Percentiles rank a stretch among this genome's conserved stretches.
phyloP scores from a whole-genome alignment of 2,329 filamentous ascomycete species.

The Dactylellina leptospora region DNA sequence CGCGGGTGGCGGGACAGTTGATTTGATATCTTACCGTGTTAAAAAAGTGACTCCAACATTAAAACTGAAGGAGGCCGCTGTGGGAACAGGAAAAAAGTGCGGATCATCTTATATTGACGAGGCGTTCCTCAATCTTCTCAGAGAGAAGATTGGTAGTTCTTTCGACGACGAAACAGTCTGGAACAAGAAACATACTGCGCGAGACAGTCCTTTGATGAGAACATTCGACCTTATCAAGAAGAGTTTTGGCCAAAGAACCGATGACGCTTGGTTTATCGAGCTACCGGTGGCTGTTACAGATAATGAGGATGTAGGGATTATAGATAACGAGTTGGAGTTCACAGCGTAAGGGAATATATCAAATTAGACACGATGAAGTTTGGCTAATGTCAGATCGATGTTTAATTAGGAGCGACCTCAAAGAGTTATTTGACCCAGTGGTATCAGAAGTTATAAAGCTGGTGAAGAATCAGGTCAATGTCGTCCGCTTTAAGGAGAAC shows the following conservation, averaged over 20 bases:
- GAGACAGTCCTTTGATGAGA: conserved; percentile 48
- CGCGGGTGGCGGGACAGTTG: conserved; percentile 58
- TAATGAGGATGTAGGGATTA: conserved; percentile 7
- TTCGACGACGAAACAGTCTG: conserved; percentile 23
- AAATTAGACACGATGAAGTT: neutral
- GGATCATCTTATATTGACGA: conserved; percentile 54
- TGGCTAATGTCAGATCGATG: neutral
- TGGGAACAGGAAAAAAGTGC: conserved; percentile 54
- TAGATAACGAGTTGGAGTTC: conserved; percentile 27
- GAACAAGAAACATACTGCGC: conserved; percentile 28
- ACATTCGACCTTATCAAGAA: conserved; percentile 37
- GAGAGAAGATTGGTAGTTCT: conserved; percentile 31
- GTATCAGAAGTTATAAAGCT: conserved; percentile 48
- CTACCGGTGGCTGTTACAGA: conserved; percentile 32
- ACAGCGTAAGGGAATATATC: conserved; percentile 1
- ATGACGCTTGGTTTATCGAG: conserved; percentile 34
- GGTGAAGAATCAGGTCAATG: conserved; percentile 26
- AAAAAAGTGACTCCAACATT: conserved; percentile 33
- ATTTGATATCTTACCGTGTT: conserved; percentile 55
- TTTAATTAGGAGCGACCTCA: conserved; percentile 40
- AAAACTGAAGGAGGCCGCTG: conserved; percentile 53
- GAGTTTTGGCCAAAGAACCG: conserved; percentile 21
- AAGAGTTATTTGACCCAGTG: conserved; percentile 50
- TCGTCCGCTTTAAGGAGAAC: conserved; percentile 12
- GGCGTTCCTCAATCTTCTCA: conserved; percentile 32